These are phyloP conservation scores for Alternaria sp. DNA, from an alignment of 2,329 filamentous ascomycete genomes.

Conservation along the genomic window DNA sequence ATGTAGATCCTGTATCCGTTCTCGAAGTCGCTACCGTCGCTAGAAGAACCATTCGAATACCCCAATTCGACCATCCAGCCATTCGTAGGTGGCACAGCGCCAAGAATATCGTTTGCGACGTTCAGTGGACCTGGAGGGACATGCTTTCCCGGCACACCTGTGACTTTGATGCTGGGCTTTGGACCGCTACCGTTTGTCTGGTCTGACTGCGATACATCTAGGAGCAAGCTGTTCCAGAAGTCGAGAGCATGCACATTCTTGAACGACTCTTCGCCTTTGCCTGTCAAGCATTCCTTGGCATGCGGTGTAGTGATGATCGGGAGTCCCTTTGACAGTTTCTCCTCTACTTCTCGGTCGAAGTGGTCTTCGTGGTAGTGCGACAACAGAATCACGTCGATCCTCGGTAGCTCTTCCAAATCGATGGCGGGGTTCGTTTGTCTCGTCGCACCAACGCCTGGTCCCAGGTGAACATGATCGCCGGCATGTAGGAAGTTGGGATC, in stretches of 20 bases:
- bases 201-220: slow-evolving; percentile 49
- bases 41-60: slow-evolving; percentile 39
- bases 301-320: slow-evolving; percentile 70
- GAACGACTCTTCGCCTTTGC: slow-evolving; percentile 59
- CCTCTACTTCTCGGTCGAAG: slow-evolving; percentile 62
- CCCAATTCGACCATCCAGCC: slow-evolving; percentile 72
- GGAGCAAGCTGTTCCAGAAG: slow-evolving; percentile 60
- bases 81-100: slow-evolving; percentile 67
- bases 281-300: slow-evolving; percentile 60
- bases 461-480: slow-evolving; percentile 70
- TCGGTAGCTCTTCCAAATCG: slow-evolving; percentile 64
- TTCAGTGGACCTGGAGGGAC: slow-evolving; percentile 56
- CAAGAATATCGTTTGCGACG: slow-evolving; percentile 56
- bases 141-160: slow-evolving; percentile 70
- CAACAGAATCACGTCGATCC: slow-evolving; percentile 65
- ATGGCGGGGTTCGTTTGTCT: slow-evolving; percentile 66
- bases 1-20: slow-evolving; percentile 68
- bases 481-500: slow-evolving; percentile 65
- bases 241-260: slow-evolving; percentile 62
- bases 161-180: slow-evolving; percentile 61
- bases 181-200: slow-evolving; percentile 9
- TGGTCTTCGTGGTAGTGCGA: slow-evolving; percentile 70
- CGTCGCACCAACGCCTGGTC: slow-evolving; percentile 64
- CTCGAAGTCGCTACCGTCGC: slow-evolving; percentile 42
- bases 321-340: slow-evolving; percentile 59